phyloP scores from a whole-genome alignment of 2,329 filamentous ascomycete species.

The Huntiella savannae region DNA sequence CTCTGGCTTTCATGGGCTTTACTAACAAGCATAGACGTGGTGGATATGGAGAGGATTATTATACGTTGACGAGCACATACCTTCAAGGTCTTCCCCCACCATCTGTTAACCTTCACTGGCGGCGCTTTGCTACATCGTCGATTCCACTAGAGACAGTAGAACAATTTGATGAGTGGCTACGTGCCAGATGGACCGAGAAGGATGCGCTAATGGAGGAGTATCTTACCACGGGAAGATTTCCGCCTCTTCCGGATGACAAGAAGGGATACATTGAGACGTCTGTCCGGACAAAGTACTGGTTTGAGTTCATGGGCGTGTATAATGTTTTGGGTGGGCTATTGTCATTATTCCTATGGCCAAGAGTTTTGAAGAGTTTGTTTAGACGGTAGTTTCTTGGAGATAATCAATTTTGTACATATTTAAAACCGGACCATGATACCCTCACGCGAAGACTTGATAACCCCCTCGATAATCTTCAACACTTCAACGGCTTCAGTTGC shows the following conservation, averaged over 20 bases:
- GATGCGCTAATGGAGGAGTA: slow-evolving; percentile 77
- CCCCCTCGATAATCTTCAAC: slow-evolving; percentile 32
- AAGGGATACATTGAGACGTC: slow-evolving; percentile 11
- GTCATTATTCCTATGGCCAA: neutral
- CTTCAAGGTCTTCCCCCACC: slow-evolving; percentile 77
- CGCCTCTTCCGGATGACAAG: slow-evolving; percentile 18
- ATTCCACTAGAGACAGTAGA: slow-evolving; percentile 62
- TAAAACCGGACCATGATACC: slow-evolving; percentile 16
- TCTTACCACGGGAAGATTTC: slow-evolving; percentile 58
- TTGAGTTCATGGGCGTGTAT: slow-evolving; percentile 11
- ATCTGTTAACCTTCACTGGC: slow-evolving; percentile 94
- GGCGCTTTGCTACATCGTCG: slow-evolving; percentile 58
- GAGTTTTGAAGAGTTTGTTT: neutral
- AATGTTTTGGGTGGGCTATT: slow-evolving; percentile 9
- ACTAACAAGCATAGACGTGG: slow-evolving; percentile 35
- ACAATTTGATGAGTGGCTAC: slow-evolving; percentile 68
- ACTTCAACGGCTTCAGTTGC: slow-evolving; percentile 34
- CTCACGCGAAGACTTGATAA: slow-evolving; percentile 29
- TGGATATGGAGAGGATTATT: slow-evolving; percentile 77
- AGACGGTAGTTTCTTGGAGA: slow-evolving; percentile 10
- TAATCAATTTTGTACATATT: neutral
- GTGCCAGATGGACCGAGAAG: slow-evolving; percentile 79
- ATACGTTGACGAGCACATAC: slow-evolving; percentile 71
- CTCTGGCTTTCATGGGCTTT: neutral
- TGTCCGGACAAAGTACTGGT: slow-evolving; percentile 9